Base-by-base conservation (phyloP, 352 stramenopile genomes). In the Saprolegnia parasitica region DNA sequence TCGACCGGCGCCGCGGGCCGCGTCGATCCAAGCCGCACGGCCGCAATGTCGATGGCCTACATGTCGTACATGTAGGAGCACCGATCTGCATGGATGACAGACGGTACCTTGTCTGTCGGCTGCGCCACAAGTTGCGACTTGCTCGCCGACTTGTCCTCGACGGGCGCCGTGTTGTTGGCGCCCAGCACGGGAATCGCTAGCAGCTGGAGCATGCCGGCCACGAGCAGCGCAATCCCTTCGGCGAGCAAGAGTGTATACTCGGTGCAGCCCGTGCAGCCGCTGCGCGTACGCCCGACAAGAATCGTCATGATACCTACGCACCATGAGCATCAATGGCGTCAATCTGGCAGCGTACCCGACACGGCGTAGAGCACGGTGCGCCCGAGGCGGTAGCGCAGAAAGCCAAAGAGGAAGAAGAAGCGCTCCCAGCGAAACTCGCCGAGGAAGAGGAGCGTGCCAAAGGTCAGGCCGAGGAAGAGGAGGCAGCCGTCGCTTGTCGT, bases 381-480 rank as follows among this genome's bases (percentile, higher is more conserved):
- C 47, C 84, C 83, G 40, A 90, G 42, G 60, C 83, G 84, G 60
- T 91, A 92, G 16, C 84, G 80, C 73, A 92, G 77, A 65, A 91
- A 92, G 35, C 84, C 84, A 45, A 92, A 92, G 73, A 90, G 81
- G 72, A 86, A 90, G 78, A 88, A 91, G 66, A 91, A 92, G 15
- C 73, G 56, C 56, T 86, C 80, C 74, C 73, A 87, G 55, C 81
- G 78, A 62, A 73, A 72, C 74, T 92, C 84, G 6, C 74, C 80
- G n/a, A 90, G 77, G 15, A 78, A 68, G 0, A 92, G 72, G 5
- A 91, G 58, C 24, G 77, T 42, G 5, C 84, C 83, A 72, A 91
- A 91, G 67, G 79, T 81, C 23, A 81, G 74, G 32, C 81, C 84
- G 39, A 90, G 72, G 70, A 92, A 87, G 73, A 84, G 89, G 57